Evolutionary conservation across 208 protist species (phyloP).

Genomic region (Angomonas deanei): DNA sequence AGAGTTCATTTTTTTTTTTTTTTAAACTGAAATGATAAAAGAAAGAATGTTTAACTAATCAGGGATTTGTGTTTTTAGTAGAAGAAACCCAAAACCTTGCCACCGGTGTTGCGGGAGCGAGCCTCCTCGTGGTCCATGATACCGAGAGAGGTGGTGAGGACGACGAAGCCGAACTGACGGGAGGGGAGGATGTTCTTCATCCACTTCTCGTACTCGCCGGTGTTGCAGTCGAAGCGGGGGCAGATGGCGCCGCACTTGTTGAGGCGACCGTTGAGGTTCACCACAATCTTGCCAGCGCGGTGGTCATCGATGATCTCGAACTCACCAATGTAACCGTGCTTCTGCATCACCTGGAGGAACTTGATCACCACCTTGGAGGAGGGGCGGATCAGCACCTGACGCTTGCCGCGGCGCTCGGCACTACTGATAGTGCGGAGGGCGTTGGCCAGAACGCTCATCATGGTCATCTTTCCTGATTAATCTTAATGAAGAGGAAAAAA

Average conservation of each 20-base stretch:
- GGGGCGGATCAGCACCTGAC: constrained; percentile 99
- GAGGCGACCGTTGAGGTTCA: constrained; percentile 99
- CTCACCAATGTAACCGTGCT: constrained; percentile 99
- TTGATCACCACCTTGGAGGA: constrained; percentile 99
- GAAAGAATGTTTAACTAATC: constrained; percentile 2
- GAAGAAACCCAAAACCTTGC: constrained; percentile 98
- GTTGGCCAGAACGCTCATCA: constrained; percentile 99
- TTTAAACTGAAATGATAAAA: constrained; percentile 2
- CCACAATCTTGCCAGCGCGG: constrained; percentile 99
- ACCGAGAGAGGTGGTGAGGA: constrained; percentile 99
- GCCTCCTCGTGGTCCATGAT: constrained; percentile 99
- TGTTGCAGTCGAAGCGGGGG: constrained; percentile 97
- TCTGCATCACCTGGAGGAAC: constrained; percentile 99
- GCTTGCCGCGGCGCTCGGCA: constrained; percentile 99
- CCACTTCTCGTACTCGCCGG: constrained; percentile 98
- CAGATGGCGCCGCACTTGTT: constrained; percentile 99
- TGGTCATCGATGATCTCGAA: constrained; percentile 99
- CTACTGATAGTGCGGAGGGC: constrained; percentile 98
- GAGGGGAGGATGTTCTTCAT: constrained; percentile 98
- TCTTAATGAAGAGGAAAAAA: constrained; percentile 5
- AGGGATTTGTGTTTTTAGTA: constrained; percentile 3
- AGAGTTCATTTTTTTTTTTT: constrained; percentile 2
- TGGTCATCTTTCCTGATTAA: constrained; percentile 94
- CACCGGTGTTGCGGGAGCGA: constrained; percentile 97
- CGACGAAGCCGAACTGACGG: constrained; percentile 99